phyloP scores from a whole-genome alignment of 305 asterid genomes.

The Fraxinus dipetala region DNA sequence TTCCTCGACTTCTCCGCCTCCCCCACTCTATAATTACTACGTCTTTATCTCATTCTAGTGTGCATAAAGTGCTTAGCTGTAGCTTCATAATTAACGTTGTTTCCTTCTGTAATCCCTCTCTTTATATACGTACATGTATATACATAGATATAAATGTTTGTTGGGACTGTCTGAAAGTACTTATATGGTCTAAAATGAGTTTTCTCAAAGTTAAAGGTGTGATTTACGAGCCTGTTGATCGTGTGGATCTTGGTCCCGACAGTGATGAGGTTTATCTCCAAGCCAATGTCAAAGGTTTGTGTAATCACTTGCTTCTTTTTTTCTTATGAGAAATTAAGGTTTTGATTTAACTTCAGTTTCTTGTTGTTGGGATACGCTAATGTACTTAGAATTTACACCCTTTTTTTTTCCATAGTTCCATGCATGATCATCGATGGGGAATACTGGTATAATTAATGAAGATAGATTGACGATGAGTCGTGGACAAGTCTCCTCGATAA shows the following conservation, averaged over 20 bases:
- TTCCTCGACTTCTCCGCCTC: conserved; percentile 41
- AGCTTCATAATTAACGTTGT: background rate
- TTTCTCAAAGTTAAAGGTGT: conserved; percentile 49
- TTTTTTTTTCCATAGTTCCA: background rate
- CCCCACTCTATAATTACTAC: background rate
- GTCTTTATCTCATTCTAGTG: background rate
- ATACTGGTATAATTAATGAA: background rate
- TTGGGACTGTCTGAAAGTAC: background rate
- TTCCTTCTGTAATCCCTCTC: background rate
- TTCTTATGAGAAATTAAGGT: background rate
- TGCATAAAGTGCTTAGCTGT: background rate
- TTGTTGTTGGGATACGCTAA: background rate
- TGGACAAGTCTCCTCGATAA: background rate
- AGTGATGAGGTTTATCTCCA: conserved; percentile 57
- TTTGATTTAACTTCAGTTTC: background rate
- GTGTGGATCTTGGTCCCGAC: conserved; percentile 62
- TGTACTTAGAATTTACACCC: background rate
- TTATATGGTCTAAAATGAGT: conserved; percentile 38
- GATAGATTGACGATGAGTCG: background rate
- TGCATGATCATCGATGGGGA: background rate
- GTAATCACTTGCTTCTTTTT: background rate
- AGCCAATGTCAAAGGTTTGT: conserved; percentile 76
- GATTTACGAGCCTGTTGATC: conserved; percentile 55
- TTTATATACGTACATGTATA: background rate
- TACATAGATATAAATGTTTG: background rate